Evolutionary conservation across 257 asterid species (phyloP), one percentile per base, ranked within the genome.

Genomic region (Jacaranda copaia): DNA sequence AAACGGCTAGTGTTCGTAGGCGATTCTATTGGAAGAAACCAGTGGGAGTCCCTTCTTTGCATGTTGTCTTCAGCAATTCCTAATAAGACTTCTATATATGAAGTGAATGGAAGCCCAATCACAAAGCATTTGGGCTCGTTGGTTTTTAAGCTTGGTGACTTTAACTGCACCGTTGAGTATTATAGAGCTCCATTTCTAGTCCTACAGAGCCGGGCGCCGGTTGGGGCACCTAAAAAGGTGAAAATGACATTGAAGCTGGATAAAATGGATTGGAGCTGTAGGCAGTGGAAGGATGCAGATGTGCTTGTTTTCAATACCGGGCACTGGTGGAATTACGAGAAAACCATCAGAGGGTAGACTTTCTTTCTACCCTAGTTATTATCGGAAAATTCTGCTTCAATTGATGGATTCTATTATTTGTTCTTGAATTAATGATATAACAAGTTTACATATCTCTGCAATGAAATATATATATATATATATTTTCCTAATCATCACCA

Each of bases 241-340:
- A 89, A 81, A 68, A 10, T 89, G 97, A 90, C 98, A 3, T 46
- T 96, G 68, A 91, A 85, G 82, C 75, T 96, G 59, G 97, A 96
- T 85, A 76, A 69, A 48, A 85, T 96, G 91, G 94, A 93, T 53
- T 96, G 99, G 99, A 96, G 92, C 85, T 88, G 98, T 6, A 49
- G 32, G n/a, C 57, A 77, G 65, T 96, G 99, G 99, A 93, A 85
- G 80, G 87, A 57, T 35, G 97, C 98, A 1, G 95, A 91, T 84
- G 43, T 91, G 53, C 80, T 96, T 51, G 83, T 96, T 79, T 89
- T 96, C 90, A 96, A 96, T 83, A 90, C 92, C 0, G 99, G 97
- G 1, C 99, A 93, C 40, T 96, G 99, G 99, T 96, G 99, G 99
- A 96, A 91, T 81, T 74, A 85, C 20, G 97, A 91, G 85, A 96